Base-by-base conservation (phyloP, 306 rosid genomes). In the Fragaria iinumae region DNA sequence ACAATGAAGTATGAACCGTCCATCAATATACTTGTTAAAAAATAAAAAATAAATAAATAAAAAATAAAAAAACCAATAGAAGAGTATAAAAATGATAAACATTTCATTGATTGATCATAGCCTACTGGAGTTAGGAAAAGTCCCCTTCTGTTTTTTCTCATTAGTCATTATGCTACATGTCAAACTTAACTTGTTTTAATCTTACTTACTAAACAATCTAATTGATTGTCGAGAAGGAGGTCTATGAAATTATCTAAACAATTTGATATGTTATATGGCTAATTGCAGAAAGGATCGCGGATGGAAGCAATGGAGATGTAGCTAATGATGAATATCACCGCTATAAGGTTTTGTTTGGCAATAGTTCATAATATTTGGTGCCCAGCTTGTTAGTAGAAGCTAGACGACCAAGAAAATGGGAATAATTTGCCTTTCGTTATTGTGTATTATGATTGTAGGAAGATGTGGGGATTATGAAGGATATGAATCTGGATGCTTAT, bases 401-500 rank as follows among this genome's bases (percentile, higher is more conserved):
- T 39, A 17, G n/a, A 17, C 5, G 2, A 50, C 8, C 21, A 52
- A 0, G n/a, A 50, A 18, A 20, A 0, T 53, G 25, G 59, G 2
- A 53, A 53, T 20, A 29, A 62, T 29, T 62, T 29, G 12, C 39
- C n/a, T 29, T 29, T 0, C 11, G 66, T 59, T 11, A 43, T 60
- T 29, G 16, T 23, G 34, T 57, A 11, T 12, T 27, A 43, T 27
- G 2, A 29, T 6, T 29, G 36, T 62, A 89, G 97, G 90, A 92
- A 83, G 96, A 92, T 79, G 86, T 86, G 76, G 67, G 69, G 36
- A 80, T 89, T 4, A 77, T 87, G 84, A 92, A 92, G 76, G 73
- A 86, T 1, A 80, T 92, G 82, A 80, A 82, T 8, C 63, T 79
- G 63, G 93, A 90, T 86, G 89, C 93, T 7, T 90, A 86, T 29